Conservation (phyloP, 2,329 filamentous ascomycete species). For the Diplodia seriata region DNA sequence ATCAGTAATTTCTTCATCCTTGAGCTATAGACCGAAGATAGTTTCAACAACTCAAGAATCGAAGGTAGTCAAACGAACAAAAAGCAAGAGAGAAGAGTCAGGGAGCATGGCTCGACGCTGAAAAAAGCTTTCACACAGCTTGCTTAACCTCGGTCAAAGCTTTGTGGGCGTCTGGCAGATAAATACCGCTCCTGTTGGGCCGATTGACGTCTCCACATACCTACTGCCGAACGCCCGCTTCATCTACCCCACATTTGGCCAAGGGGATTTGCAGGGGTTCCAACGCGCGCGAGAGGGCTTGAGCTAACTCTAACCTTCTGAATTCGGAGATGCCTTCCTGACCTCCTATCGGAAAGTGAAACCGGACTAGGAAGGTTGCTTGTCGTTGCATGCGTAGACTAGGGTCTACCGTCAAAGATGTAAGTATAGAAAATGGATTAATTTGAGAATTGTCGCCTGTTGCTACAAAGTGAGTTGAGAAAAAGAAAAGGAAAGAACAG, state of each 20-base stretch:
- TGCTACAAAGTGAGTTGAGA: no score
- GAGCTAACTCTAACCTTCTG: not conserved
- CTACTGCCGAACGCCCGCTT: not conserved
- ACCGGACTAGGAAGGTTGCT: no score
- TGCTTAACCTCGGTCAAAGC: not conserved
- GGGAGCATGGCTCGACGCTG: not conserved
- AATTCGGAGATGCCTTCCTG: not conserved
- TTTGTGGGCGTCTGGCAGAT: not conserved
- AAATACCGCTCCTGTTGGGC: not conserved
- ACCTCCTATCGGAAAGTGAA: not conserved
- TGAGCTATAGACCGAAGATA: not conserved
- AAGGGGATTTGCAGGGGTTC: not conserved
- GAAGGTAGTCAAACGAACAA: not conserved
- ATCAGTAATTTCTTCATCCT: not conserved
- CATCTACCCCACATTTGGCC: not conserved
- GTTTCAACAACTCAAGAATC: not conserved
- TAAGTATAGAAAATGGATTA: no score
- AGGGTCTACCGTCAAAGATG: no score
- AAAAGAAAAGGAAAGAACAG: no score
- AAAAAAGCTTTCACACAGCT: not conserved
- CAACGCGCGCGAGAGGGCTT: not conserved
- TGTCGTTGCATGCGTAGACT: no score
- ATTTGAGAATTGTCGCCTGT: no score
- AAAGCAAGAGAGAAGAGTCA: not conserved
- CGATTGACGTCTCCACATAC: not conserved